Conservation (phyloP, 108 stramenopile species). For the Nitzschia putrida region DNA sequence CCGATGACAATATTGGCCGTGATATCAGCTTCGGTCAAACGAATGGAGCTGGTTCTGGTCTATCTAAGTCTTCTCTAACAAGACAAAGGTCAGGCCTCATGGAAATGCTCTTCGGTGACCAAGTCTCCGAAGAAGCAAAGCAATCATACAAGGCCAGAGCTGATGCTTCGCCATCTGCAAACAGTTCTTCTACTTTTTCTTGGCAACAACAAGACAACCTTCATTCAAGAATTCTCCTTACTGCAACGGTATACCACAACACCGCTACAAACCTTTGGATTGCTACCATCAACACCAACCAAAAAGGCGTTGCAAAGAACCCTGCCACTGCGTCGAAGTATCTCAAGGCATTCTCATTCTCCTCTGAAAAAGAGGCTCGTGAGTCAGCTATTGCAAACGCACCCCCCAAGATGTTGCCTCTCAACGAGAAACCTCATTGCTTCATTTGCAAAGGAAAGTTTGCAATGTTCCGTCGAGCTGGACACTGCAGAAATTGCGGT, state of each 20-base stretch:
- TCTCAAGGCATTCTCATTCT: constrained; percentile 77
- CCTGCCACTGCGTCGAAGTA: constrained; percentile 51
- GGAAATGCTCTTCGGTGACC: constrained; percentile 48
- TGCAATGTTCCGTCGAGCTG: constrained; percentile 64
- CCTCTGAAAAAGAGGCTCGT: constrained; percentile 73
- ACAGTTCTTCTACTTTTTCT: constrained; percentile 14
- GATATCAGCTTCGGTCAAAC: constrained; percentile 45
- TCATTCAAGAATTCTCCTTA: constrained; percentile 70
- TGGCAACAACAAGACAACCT: constrained; percentile 36
- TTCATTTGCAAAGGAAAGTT: constrained; percentile 72
- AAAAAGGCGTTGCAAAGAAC: constrained; percentile 49
- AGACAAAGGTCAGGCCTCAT: constrained; percentile 24
- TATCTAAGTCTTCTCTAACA: not conserved
- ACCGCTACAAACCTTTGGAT: constrained; percentile 85
- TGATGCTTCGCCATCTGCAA: constrained; percentile 12
- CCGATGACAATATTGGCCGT: constrained; percentile 51
- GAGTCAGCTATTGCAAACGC: constrained; percentile 88
- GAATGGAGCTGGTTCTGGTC: constrained; percentile 2
- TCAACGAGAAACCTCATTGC: constrained; percentile 55
- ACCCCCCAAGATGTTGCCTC: constrained; percentile 76
- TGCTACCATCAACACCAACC: constrained; percentile 77
- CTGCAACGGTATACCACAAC: constrained; percentile 80
- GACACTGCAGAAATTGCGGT: constrained; percentile 81
- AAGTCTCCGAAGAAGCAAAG: constrained; percentile 34
- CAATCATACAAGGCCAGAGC: constrained; percentile 12